Evolutionary conservation across 257 asterid genomes (phyloP), one percentile per base, ranked within the genome.

Genomic region (Przewalskia tangutica): DNA sequence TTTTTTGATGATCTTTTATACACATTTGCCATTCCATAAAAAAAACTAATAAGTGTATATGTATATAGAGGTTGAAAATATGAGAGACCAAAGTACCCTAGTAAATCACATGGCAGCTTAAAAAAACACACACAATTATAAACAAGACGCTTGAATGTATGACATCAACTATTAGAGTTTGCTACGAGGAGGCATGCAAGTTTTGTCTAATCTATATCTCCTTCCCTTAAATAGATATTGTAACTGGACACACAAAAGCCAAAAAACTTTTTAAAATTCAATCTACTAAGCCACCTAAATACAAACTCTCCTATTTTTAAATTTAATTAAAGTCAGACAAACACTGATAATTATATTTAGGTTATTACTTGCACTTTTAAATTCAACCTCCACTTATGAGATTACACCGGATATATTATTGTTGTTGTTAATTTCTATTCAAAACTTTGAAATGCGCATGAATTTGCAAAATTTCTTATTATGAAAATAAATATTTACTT

Each of bases 71-170:
- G 60, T 7, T 73, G 76, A 80, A 42, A 80, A 60, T 54, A 44
- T 62, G 77, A 80, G 81, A 58, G 68, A 79, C 83, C 81, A 79
- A 73, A 36, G 76, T 79, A 59, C 80, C 50, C 62, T 46, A 75
- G 84, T 71, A 76, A 84, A 60, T 65, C 70, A 84, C 79, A 80
- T 85, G 86, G 79, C 82, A 85, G 90, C 84, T 82, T 84, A 86
- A 83, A 81, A 86, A 83, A 86, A 87, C 83, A 87, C 97, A 94
- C 96, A 94, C 87, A 94, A 91, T 93, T 86, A 94, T 94, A 89
- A 84, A 84, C 82, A 77, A 86, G 92, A 90, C 58, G 88, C 86
- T 85, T 85, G 80, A 90, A 86, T 89, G 91, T 91, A 89, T 90
- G 91, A 92, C 92, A 92, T 86, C 87, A 91, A 93, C 91, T 81